Conservation (phyloP, 1,284 basidiomycete genomes). For the Malassezia arunalokei region DNA sequence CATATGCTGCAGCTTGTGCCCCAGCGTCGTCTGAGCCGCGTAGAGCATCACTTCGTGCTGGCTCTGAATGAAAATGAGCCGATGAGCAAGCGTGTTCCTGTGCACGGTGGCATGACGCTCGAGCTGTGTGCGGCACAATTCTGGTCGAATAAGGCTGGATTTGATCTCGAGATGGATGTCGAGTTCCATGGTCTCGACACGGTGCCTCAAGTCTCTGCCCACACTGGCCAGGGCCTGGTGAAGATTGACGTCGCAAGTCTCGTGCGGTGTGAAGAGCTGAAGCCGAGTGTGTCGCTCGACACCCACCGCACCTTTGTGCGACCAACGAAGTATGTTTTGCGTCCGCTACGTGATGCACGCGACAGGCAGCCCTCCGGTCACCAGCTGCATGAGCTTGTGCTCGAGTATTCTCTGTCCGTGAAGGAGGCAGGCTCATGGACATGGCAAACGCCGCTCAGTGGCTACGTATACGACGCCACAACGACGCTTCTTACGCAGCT, state of each 20-base stretch:
- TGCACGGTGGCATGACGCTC: slow-evolving; percentile 43
- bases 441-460: slow-evolving; percentile 30
- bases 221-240: slow-evolving; percentile 41
- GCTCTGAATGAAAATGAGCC: slow-evolving; percentile 43
- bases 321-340: slow-evolving; percentile 28
- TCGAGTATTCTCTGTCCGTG: slow-evolving; percentile 38
- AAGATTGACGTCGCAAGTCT: slow-evolving; percentile 32
- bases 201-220: slow-evolving; percentile 10
- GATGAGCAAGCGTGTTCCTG: slow-evolving; percentile 36
- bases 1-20: slow-evolving; percentile 45
- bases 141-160: slow-evolving; percentile 39
- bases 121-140: slow-evolving; percentile 46
- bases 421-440: slow-evolving; percentile 36
- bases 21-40: slow-evolving; percentile 33
- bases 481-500: slow-evolving; percentile 42
- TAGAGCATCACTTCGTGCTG: slow-evolving; percentile 42
- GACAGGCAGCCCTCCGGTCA: slow-evolving; percentile 41
- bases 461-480: slow-evolving; percentile 43
- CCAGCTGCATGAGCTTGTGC: slow-evolving; percentile 41
- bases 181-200: slow-evolving; percentile 43
- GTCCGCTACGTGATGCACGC: slow-evolving; percentile 31
- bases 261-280: slow-evolving; percentile 41
- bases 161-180: slow-evolving; percentile 41
- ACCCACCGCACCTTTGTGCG: slow-evolving; percentile 38
- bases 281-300: slow-evolving; percentile 41